A percentile compares a stretch with the other conserved stretches of the same genome.
Conservation (phyloP, 768 basidiomycete species). For the Xerocomellus dryophilus region DNA sequence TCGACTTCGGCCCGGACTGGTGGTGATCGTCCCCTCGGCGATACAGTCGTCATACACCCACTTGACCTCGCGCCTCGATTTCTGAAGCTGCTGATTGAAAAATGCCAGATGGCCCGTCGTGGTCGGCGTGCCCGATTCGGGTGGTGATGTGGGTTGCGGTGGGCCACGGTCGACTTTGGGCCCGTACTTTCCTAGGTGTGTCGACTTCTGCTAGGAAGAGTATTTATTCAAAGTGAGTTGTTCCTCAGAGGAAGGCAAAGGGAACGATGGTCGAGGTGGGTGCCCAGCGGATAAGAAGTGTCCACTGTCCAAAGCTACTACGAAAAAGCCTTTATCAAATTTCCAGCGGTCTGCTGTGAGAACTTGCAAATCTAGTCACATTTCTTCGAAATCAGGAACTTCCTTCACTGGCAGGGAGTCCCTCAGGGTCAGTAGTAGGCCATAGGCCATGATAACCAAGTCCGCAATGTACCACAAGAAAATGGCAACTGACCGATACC, state of each 20-base stretch:
- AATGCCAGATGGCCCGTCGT: slow-evolving; percentile 66
- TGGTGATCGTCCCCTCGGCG: slow-evolving; percentile 53
- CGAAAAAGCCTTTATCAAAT: neutral
- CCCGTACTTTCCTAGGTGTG: neutral
- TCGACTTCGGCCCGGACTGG: slow-evolving; percentile 67
- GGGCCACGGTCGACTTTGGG: slow-evolving; percentile 11
- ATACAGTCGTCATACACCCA: slow-evolving; percentile 63
- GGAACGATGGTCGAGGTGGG: neutral
- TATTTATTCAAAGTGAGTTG: neutral
- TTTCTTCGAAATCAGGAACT: neutral
- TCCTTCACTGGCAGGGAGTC: too few species aligned
- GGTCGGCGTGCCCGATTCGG: slow-evolving; percentile 25
- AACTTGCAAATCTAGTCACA: slow-evolving; percentile 1
- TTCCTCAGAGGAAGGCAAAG: neutral
- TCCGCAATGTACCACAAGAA: neutral
- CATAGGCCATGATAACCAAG: neutral
- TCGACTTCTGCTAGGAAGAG: neutral
- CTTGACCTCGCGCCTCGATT: slow-evolving; percentile 53
- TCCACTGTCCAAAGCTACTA: neutral
- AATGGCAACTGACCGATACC: neutral
- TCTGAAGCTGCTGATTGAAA: slow-evolving; percentile 77
- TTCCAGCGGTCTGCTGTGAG: neutral
- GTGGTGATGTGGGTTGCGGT: slow-evolving; percentile 7
- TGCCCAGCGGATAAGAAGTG: neutral
- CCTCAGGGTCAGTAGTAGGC: too few species aligned